These are phyloP conservation scores for Protea cynaroides DNA, from an alignment of 164 flowering plant genomes.

Conservation along the genomic window DNA sequence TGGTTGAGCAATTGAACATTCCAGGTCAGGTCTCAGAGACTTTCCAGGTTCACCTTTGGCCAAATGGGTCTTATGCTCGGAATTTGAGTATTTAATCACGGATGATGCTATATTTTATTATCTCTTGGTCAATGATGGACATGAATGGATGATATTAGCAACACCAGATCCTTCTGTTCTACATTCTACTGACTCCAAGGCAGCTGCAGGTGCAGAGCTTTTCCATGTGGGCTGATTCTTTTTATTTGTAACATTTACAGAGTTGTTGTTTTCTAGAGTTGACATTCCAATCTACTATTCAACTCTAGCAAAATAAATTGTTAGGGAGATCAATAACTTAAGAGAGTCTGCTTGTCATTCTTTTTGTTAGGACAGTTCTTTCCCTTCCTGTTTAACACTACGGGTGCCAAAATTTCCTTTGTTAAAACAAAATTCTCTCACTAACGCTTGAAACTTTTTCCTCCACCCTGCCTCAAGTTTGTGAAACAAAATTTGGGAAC, in stretches of 20 bases:
- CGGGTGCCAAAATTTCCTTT: too few relatives aligned
- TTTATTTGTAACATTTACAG: background rate
- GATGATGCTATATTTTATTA: conserved; percentile 32
- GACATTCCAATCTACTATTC: background rate
- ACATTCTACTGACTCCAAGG: background rate
- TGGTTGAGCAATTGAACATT: background rate
- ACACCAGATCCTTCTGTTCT: background rate
- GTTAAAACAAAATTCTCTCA: too few relatives aligned
- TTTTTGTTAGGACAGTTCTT: too few relatives aligned
- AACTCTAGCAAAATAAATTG: conserved; percentile 37
- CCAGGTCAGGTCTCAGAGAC: background rate
- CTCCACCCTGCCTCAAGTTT: too few relatives aligned
- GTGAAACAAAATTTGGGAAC: too few relatives aligned
- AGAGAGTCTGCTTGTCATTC: conserved; percentile 16
- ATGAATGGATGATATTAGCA: background rate
- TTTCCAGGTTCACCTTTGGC: too few relatives aligned
- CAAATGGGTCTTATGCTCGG: background rate
- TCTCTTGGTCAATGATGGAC: conserved; percentile 22
- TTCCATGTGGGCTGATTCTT: background rate
- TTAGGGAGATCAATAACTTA: conserved; percentile 38
- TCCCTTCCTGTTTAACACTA: too few relatives aligned
- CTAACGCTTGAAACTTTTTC: too few relatives aligned
- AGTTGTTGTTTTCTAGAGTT: background rate
- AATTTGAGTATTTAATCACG: background rate
- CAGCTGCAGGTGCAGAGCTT: background rate